Evolutionary conservation across 2,329 filamentous ascomycete species (phyloP), one percentile per base, ranked within the genome.

Genomic region (Nothophaeocryptopus gaeumannii): DNA sequence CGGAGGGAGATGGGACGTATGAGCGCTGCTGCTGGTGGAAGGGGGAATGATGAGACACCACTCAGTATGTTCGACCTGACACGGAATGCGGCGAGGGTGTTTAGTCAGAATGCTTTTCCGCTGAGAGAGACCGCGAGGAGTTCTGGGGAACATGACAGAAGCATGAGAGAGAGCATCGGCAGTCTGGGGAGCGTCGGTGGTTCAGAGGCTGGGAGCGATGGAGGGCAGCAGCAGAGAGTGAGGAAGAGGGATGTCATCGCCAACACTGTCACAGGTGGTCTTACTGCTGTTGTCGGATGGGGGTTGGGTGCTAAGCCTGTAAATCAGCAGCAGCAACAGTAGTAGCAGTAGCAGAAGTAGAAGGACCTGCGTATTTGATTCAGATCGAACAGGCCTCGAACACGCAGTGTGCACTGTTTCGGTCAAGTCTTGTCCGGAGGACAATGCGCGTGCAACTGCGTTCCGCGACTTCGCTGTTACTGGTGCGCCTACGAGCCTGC

Each of bases 241-340:
- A 78, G 88, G 60, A 91, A 85, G 73, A 78, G 88, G 59, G 88
- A 92, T 65, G 84, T 84, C 70, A 80, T 85, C 40, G 81, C 81
- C 51, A 84, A 76, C 68, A 81, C 81, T 66, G 82, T 84, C 5
- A 83, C 79, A 10, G 81, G 80, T 2, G 80, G 80, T 5, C 65
- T 85, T 61, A 80, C 79, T 7, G 81, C 75, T 63, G 82, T 82
- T 8, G 71, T 85, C 60, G 82, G 82, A 8, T 85, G 82, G 82
- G 78, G 85, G 49, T 64, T 85, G 47, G 82, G 82, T 65, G 67
- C 66, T n/a, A 65, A 64, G 42, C 66, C 66, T 12, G 64, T 50
- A 8, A 42, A 39, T 36, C 44, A 48, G 14, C 47, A 51, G 30
- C 35, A 47, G n/a, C 43, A 46, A 8, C 48, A 49, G 38, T 42